These are phyloP conservation scores for Yamadazyma membranifaciens DNA, from an alignment of 1,139 yeast species.

Conservation along the genomic window DNA sequence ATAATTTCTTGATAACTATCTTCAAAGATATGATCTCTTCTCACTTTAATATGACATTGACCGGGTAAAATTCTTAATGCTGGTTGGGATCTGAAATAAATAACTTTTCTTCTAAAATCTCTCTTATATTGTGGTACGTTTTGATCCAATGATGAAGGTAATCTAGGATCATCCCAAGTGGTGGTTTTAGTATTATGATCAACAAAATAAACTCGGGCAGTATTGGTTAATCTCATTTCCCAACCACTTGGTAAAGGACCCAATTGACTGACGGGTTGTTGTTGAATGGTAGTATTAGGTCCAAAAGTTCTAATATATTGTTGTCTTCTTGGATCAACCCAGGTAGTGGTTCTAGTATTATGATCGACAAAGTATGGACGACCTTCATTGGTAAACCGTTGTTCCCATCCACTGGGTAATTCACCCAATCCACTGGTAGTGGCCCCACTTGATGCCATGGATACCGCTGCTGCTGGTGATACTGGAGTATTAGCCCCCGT, in stretches of 20 bases:
- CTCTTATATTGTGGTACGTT: constrained; percentile 99
- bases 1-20: constrained; percentile 97
- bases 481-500: constrained; percentile 49
- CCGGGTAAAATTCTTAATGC: constrained; percentile 96
- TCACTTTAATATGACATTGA: constrained; percentile 96
- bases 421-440: constrained; percentile 97
- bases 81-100: constrained; percentile 97
- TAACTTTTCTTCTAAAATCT: constrained; percentile 95
- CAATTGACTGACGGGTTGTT: constrained; percentile 96
- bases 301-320: constrained; percentile 97
- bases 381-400: constrained; percentile 96
- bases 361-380: constrained; percentile 98
- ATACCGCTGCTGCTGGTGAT: constrained; percentile 69
- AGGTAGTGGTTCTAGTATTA: constrained; percentile 96
- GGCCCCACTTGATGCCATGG: constrained; percentile 85
- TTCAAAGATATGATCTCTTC: constrained; percentile 95
- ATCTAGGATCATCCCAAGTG: constrained; percentile 99
- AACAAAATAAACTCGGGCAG: constrained; percentile 97
- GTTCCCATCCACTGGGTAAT: constrained; percentile 99
- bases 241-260: constrained; percentile 99
- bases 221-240: constrained; percentile 99
- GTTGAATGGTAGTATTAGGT: constrained; percentile 85
- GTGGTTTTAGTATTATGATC: constrained; percentile 99
- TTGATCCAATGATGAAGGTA: constrained; percentile 95
- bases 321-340: constrained; percentile 99